phyloP scores from a whole-genome alignment of 164 flowering plant species.

The Tetracentron sinense region DNA sequence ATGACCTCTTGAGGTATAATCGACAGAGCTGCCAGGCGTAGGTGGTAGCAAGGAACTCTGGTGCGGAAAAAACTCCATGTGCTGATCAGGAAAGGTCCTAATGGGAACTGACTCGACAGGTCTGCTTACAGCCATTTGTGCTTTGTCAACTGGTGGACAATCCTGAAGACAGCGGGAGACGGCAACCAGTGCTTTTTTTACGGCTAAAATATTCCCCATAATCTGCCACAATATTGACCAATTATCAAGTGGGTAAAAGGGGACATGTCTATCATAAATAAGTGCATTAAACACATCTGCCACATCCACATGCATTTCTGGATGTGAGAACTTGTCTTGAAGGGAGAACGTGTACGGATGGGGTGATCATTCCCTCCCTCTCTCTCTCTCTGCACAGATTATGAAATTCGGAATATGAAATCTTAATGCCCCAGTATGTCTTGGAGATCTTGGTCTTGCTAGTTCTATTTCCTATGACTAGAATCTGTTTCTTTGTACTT shows the following conservation, averaged over 20 bases:
- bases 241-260: constrained; percentile 2
- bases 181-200: constrained; percentile 70
- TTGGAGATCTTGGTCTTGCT: too few relatives aligned
- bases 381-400: too few relatives aligned
- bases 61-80: constrained; percentile 28
- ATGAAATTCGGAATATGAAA: too few relatives aligned
- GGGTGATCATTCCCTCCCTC: too few relatives aligned
- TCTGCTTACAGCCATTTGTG: constrained; percentile 30
- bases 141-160: constrained; percentile 31
- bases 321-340: too few relatives aligned
- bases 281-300: not conserved
- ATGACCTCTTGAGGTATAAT: constrained; percentile 33
- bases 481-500: too few relatives aligned
- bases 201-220: constrained; percentile 57
- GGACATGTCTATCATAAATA: not conserved
- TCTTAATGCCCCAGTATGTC: too few relatives aligned
- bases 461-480: too few relatives aligned
- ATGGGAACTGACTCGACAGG: constrained; percentile 24
- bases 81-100: constrained; percentile 29
- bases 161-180: constrained; percentile 72
- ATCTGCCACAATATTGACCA: constrained; percentile 45
- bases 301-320: too few relatives aligned
- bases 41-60: constrained; percentile 24
- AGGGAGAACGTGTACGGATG: too few relatives aligned
- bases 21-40: constrained; percentile 23